phyloP scores from a whole-genome alignment of 495 filamentous ascomycete species.

The Bacidia rubella region DNA sequence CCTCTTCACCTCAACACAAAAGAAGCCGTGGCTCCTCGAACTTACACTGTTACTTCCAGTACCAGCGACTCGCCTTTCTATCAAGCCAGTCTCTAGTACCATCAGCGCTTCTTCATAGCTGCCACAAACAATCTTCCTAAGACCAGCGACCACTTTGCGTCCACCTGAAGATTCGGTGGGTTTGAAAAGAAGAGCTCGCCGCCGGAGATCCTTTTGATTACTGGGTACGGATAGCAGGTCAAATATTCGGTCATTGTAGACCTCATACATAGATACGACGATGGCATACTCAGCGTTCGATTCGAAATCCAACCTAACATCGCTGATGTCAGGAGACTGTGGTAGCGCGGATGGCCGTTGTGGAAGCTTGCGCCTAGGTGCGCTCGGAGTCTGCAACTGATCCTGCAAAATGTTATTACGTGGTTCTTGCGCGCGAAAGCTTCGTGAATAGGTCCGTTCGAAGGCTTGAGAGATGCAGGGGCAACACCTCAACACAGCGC shows the following conservation, averaged over 20 bases:
- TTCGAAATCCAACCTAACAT: slow-evolving; percentile 54
- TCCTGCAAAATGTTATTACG: slow-evolving; percentile 35
- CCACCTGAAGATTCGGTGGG: slow-evolving; percentile 70
- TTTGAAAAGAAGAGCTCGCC: slow-evolving; percentile 76
- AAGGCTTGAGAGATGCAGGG: slow-evolving; percentile 2
- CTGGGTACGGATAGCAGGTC: slow-evolving; percentile 60
- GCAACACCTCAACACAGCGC: background rate
- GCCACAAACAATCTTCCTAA: slow-evolving; percentile 81
- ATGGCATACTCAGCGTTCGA: slow-evolving; percentile 72
- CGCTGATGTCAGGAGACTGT: slow-evolving; percentile 57
- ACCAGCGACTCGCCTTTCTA: slow-evolving; percentile 75
- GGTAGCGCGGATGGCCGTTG: slow-evolving; percentile 53
- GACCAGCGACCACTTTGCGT: slow-evolving; percentile 79
- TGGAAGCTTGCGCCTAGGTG: slow-evolving; percentile 43
- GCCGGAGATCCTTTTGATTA: slow-evolving; percentile 49
- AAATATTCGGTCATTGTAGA: slow-evolving; percentile 97
- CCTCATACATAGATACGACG: slow-evolving; percentile 94
- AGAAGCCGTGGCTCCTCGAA: slow-evolving; percentile 89
- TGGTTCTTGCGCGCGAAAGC: slow-evolving; percentile 24
- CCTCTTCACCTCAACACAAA: slow-evolving; percentile 90
- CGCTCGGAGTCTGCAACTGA: slow-evolving; percentile 31
- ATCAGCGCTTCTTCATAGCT: slow-evolving; percentile 76
- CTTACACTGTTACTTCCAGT: slow-evolving; percentile 83
- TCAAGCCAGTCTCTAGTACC: slow-evolving; percentile 80
- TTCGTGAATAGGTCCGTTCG: slow-evolving; percentile 16